Evolutionary conservation across 352 stramenopile species (phyloP).

Genomic region (Globisporangium megalacanthum): DNA sequence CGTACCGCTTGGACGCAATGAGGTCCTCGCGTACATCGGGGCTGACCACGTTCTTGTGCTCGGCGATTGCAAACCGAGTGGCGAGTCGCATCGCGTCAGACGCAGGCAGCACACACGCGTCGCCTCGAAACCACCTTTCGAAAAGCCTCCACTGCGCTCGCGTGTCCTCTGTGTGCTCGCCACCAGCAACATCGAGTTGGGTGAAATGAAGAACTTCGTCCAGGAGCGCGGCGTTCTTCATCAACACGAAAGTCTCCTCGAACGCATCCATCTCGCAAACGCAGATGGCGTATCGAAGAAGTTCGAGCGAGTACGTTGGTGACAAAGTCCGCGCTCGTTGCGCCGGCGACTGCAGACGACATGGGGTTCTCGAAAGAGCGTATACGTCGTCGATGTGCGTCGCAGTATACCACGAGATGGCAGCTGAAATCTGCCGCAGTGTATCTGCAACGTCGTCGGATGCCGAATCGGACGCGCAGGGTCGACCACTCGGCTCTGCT

Average conservation of each 20-base stretch:
- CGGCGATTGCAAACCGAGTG: constrained; percentile 51
- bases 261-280: constrained; percentile 48
- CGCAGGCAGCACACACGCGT: constrained; percentile 40
- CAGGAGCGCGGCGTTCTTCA: constrained; percentile 49
- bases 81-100: constrained; percentile 52
- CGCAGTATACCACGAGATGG: constrained; percentile 55
- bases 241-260: constrained; percentile 52
- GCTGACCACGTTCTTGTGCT: constrained; percentile 35
- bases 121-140: constrained; percentile 50
- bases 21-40: constrained; percentile 19
- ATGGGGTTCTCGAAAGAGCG: constrained; percentile 9
- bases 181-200: constrained; percentile 20
- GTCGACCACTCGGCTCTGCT: neutral
- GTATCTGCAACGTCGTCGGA: constrained; percentile 11
- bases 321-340: constrained; percentile 42
- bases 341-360: constrained; percentile 13
- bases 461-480: neutral
- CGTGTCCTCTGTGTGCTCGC: neutral
- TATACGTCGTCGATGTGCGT: constrained; percentile 55
- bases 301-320: constrained; percentile 48
- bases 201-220: constrained; percentile 49
- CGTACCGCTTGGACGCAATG: constrained; percentile 54
- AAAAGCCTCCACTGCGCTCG: constrained; percentile 31
- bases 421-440: constrained; percentile 49
- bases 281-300: constrained; percentile 58